Evolutionary conservation across 164 flowering plant species (phyloP).

Genomic region (Amborella trichopoda): DNA sequence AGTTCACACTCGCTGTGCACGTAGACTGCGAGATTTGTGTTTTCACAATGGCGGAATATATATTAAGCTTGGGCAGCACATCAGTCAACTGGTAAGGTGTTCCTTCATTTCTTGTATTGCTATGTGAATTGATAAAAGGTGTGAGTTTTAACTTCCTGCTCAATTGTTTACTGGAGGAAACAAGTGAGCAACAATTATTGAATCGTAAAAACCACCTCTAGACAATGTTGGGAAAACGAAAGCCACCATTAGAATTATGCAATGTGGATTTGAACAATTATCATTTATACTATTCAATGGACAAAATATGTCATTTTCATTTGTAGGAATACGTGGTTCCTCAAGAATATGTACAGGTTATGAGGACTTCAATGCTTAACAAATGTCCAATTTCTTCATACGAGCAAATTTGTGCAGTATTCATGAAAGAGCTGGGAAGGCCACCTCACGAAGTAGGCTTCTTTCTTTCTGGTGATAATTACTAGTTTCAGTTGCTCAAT

Average conservation of each 20-base stretch:
- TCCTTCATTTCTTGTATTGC: not conserved
- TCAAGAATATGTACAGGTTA: slow-evolving; percentile 64
- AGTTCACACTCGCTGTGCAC: slow-evolving; percentile 75
- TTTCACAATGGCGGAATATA: slow-evolving; percentile 95
- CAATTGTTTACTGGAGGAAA: not conserved
- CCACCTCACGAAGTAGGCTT: slow-evolving; percentile 70
- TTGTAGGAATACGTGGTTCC: slow-evolving; percentile 85
- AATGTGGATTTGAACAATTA: not conserved
- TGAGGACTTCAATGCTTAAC: slow-evolving; percentile 91
- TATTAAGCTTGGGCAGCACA: slow-evolving; percentile 93
- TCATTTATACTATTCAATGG: not conserved
- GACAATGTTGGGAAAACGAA: too few relatives aligned
- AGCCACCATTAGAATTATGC: too few relatives aligned
- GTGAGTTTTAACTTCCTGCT: not conserved
- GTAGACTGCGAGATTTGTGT: slow-evolving; percentile 70
- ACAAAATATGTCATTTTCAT: not conserved
- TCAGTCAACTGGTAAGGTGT: slow-evolving; percentile 78
- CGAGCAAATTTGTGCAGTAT: slow-evolving; percentile 76
- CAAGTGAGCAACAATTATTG: not conserved
- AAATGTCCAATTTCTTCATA: slow-evolving; percentile 91
- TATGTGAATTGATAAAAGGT: not conserved
- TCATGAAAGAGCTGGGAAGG: slow-evolving; percentile 85
- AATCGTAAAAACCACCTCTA: not conserved
- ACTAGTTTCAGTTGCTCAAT: too few relatives aligned
- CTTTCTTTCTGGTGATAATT: too few relatives aligned